Conservation (phyloP, 1,284 basidiomycete species). For the Cryptococcus hybrid region DNA sequence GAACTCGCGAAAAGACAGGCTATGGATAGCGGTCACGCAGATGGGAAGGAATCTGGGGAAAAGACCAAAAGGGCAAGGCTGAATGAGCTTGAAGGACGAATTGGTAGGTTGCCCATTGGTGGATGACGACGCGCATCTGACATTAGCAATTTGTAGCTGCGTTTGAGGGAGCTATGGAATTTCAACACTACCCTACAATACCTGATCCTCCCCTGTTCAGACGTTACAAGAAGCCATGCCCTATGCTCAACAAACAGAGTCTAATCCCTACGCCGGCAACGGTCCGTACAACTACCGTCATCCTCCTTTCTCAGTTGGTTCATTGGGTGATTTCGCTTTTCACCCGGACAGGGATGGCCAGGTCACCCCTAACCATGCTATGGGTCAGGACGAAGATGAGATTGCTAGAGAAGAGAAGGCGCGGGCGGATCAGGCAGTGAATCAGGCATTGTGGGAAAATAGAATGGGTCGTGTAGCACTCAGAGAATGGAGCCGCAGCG, state of each 20-base stretch:
- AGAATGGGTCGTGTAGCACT: too few relatives aligned
- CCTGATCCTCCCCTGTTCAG: background rate
- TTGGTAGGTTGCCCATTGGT: conserved; percentile 9
- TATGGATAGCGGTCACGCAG: background rate
- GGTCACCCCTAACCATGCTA: too few relatives aligned
- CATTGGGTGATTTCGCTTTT: background rate
- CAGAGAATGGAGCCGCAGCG: too few relatives aligned
- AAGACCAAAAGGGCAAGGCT: conserved; percentile 16
- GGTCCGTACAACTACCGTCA: background rate
- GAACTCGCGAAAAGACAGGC: conserved; percentile 16
- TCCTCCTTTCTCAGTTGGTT: background rate
- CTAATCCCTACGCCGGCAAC: background rate
- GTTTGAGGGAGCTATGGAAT: conserved; percentile 6
- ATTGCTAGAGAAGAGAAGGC: too few relatives aligned
- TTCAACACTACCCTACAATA: background rate
- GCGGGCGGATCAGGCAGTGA: too few relatives aligned
- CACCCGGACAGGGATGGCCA: background rate
- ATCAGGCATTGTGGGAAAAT: too few relatives aligned
- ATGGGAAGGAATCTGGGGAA: background rate
- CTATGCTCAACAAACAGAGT: background rate
- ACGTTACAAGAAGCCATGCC: too few relatives aligned
- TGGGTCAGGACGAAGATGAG: too few relatives aligned
- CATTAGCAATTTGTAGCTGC: background rate
- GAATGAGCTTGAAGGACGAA: conserved; percentile 18
- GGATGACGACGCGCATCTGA: background rate